A percentile compares a stretch with the other conserved stretches of the same genome.
phyloP scores from a whole-genome alignment of 768 basidiomycete genomes.

The Coprinopsis marcescibilis region DNA sequence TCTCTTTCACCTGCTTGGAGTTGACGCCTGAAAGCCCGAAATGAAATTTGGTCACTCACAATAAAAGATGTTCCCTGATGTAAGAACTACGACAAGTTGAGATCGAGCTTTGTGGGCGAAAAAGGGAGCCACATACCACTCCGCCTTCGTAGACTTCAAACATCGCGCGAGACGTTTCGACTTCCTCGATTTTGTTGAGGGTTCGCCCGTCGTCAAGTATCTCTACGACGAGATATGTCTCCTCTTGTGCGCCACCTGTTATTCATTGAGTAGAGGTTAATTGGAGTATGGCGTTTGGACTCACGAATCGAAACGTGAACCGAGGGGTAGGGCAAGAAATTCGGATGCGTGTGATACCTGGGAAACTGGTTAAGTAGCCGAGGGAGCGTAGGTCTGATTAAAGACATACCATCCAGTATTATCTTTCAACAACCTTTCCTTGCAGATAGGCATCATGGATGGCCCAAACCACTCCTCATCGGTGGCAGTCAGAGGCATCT shows the following conservation, averaged over 20 bases:
- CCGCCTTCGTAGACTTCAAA: constrained; percentile 91
- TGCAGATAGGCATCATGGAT: constrained; percentile 51
- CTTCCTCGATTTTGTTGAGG: constrained; percentile 63
- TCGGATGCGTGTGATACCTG: constrained; percentile 82
- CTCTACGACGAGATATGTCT: constrained; percentile 72
- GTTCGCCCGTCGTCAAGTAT: constrained; percentile 36
- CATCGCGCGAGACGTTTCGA: constrained; percentile 76
- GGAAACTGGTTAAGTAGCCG: not conserved
- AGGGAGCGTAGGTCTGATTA: not conserved
- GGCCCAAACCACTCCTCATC: constrained; percentile 75
- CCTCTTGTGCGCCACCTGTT: constrained; percentile 62
- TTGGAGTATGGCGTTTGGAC: constrained; percentile 11
- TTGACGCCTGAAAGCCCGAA: not conserved
- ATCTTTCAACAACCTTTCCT: constrained; percentile 55
- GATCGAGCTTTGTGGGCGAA: not conserved
- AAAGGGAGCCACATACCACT: constrained; percentile 44
- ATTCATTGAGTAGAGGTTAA: not conserved
- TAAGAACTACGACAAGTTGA: constrained; percentile 51
- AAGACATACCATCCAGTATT: constrained; percentile 69
- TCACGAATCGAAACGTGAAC: constrained; percentile 64
- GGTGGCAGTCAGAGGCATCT: constrained; percentile 69
- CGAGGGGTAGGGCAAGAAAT: constrained; percentile 73
- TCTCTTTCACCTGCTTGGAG: constrained; percentile 55
- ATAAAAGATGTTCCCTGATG: constrained; percentile 83
- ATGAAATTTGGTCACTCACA: constrained; percentile 32